A percentile compares a stretch with the other conserved stretches of the same genome.
Evolutionary conservation across 768 basidiomycete genomes (phyloP).

Genomic region (Flagelloscypha sp.): DNA sequence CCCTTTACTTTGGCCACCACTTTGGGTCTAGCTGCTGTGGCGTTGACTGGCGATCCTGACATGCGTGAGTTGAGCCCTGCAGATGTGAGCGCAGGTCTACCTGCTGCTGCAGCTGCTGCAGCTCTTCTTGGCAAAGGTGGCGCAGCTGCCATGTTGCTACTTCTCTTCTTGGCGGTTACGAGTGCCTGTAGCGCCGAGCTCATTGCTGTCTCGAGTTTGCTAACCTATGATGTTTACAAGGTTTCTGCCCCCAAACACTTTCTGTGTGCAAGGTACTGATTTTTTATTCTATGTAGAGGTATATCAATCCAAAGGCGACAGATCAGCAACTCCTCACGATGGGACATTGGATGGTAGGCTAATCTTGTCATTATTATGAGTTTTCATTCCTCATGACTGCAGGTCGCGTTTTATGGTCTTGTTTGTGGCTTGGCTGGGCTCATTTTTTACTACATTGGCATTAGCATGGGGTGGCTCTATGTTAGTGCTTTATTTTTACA

Average conservation of each 20-base stretch:
- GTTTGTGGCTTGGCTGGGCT: slow-evolving; percentile 78
- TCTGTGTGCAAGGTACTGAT: neutral
- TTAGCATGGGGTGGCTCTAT: slow-evolving; percentile 92
- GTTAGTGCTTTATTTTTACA: slow-evolving; percentile 32
- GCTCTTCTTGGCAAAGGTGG: slow-evolving; percentile 77
- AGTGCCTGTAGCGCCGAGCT: slow-evolving; percentile 83
- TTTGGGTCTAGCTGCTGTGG: slow-evolving; percentile 82
- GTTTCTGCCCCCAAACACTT: slow-evolving; percentile 19
- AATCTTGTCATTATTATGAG: neutral
- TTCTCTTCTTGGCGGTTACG: slow-evolving; percentile 84
- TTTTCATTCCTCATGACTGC: neutral
- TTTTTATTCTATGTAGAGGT: slow-evolving; percentile 32
- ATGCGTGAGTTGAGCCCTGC: slow-evolving; percentile 41
- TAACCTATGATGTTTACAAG: slow-evolving; percentile 86
- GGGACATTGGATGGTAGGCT: slow-evolving; percentile 55
- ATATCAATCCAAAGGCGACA: slow-evolving; percentile 76
- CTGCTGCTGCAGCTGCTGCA: slow-evolving; percentile 75
- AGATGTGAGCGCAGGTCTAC: slow-evolving; percentile 84
- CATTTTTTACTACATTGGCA: slow-evolving; percentile 85
- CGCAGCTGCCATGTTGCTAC: slow-evolving; percentile 66
- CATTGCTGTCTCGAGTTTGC: slow-evolving; percentile 77
- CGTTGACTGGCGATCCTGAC: slow-evolving; percentile 52
- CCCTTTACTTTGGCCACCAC: slow-evolving; percentile 84
- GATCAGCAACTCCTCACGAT: slow-evolving; percentile 63
- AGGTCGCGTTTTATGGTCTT: slow-evolving; percentile 65